Conservation (phyloP, 257 asterid genomes). For the Cinchona pubescens region DNA sequence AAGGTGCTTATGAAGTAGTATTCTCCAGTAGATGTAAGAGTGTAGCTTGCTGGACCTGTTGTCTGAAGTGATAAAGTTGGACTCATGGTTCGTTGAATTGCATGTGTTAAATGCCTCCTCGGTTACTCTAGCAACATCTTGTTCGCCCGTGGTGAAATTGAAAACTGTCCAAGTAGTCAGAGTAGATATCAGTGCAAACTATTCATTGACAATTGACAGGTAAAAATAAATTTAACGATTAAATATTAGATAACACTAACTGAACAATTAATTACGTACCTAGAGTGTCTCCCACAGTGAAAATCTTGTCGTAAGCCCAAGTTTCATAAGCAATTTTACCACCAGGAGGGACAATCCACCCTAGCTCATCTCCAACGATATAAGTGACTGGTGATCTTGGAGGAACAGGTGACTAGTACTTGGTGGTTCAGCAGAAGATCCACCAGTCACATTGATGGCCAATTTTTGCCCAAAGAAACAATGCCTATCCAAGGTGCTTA, state of each 20-base stretch:
- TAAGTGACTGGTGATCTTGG: constrained; percentile 24
- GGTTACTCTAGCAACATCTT: constrained; percentile 19
- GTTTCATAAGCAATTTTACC: background rate
- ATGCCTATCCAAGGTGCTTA: constrained; percentile 55
- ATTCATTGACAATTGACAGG: too few relatives aligned
- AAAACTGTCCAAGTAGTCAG: constrained; percentile 10
- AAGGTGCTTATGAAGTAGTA: constrained; percentile 24
- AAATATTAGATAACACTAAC: too few relatives aligned
- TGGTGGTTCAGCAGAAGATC: constrained; percentile 3
- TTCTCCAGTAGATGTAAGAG: constrained; percentile 21
- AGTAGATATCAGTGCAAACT: too few relatives aligned
- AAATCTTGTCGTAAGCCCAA: constrained; percentile 7
- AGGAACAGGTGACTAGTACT: background rate
- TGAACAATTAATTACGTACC: background rate
- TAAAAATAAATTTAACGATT: too few relatives aligned
- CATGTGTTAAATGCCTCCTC: constrained; percentile 24
- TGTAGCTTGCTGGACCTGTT: constrained; percentile 19
- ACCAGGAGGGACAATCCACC: constrained; percentile 5
- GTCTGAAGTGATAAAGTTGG: constrained; percentile 4
- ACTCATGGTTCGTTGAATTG: constrained; percentile 11
- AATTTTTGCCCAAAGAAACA: constrained; percentile 61
- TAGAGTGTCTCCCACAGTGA: background rate
- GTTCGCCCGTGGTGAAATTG: constrained; percentile 23
- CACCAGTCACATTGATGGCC: constrained; percentile 40
- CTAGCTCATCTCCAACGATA: constrained; percentile 20